Percentiles rank a stretch among this genome's conserved stretches.
Evolutionary conservation across 108 stramenopile species (phyloP).

Genomic region (Craspedostauros australis): DNA sequence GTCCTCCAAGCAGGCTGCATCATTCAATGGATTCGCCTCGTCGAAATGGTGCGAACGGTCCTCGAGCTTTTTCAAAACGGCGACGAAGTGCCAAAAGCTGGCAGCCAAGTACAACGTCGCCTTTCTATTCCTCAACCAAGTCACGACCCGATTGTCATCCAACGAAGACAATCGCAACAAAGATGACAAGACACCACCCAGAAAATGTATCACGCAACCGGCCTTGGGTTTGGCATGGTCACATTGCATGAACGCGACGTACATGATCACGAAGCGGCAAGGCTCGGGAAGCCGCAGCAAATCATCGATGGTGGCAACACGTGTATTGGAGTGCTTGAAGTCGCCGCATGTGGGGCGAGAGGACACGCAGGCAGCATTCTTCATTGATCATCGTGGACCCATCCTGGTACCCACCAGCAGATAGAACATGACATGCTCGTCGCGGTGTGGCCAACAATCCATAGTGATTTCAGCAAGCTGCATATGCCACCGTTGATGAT

Average conservation of each 20-base stretch:
- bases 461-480: not conserved
- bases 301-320: not conserved
- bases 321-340: conserved; percentile 10
- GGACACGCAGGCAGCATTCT: conserved; percentile 5
- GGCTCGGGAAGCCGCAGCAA: not conserved
- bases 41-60: conserved; percentile 18
- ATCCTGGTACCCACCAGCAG: not conserved
- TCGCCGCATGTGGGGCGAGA: conserved; percentile 14
- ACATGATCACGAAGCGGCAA: conserved; percentile 1
- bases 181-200: not conserved
- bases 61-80: conserved; percentile 30
- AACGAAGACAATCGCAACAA: not conserved
- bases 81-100: conserved; percentile 36
- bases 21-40: not conserved
- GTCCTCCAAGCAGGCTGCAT: not conserved
- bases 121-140: conserved; percentile 61
- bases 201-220: conserved; percentile 18
- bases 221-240: conserved; percentile 69
- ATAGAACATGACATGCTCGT: not conserved
- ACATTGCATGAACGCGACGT: conserved; percentile 48
- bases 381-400: conserved; percentile 21
- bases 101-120: conserved; percentile 40
- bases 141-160: conserved; percentile 22
- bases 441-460: not conserved
- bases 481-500: not conserved